phyloP scores from a whole-genome alignment of 495 filamentous ascomycete species.

The Tuber umbilicatum region DNA sequence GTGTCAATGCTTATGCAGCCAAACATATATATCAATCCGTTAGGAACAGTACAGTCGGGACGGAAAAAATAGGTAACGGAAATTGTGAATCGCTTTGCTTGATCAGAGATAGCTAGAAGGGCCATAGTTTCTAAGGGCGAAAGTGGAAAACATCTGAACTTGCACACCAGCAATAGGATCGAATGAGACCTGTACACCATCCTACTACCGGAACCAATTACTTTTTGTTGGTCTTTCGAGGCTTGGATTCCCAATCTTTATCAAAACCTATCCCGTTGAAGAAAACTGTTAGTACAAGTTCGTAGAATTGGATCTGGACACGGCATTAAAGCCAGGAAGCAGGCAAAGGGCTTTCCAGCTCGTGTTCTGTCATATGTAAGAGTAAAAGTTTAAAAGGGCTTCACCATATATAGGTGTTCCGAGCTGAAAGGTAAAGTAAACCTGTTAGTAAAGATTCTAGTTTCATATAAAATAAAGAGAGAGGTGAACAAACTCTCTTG shows the following conservation, averaged over 20 bases:
- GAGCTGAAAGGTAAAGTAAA: constrained; percentile 30
- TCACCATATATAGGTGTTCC: constrained; percentile 44
- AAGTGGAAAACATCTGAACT: not conserved
- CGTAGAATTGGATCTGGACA: not conserved
- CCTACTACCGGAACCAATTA: not conserved
- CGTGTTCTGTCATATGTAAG: not conserved
- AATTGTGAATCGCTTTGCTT: not conserved
- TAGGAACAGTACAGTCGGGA: not conserved
- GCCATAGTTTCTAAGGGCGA: not conserved
- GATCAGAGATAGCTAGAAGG: not conserved
- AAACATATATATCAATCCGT: not conserved
- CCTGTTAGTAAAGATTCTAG: constrained; percentile 13
- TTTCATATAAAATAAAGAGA: not conserved
- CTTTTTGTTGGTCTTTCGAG: not conserved
- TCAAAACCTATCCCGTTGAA: not conserved
- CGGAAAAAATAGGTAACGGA: not conserved
- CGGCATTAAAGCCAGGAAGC: not conserved
- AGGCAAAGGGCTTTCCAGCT: not conserved
- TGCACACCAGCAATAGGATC: not conserved
- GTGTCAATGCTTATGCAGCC: not conserved
- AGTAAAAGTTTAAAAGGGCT: not conserved
- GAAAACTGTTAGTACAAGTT: not conserved
- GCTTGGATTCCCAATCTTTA: not conserved
- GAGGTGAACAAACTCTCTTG: constrained; percentile 44
- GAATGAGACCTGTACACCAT: not conserved